Base-by-base conservation (phyloP, 495 filamentous ascomycete species). In the Xylaria cubensis region DNA sequence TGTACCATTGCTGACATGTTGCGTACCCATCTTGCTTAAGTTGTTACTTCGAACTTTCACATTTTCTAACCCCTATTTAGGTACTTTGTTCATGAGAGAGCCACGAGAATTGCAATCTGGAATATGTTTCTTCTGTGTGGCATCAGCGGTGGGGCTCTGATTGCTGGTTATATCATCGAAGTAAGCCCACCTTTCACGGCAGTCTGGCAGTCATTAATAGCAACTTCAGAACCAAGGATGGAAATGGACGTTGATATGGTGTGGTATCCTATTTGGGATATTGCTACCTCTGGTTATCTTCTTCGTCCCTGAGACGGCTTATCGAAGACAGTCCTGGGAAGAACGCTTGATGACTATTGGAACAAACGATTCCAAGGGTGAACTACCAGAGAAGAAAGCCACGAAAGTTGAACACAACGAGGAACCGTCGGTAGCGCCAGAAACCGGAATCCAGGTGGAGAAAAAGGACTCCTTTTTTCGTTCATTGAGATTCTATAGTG, bases 61-160 rank as follows among this genome's bases (percentile, higher is more conserved):
- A 13, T 42, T 13, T 13, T 12, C 39, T 42, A 42, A 42, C 39
- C 39, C 12, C 1, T 2, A 2, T 9, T 42, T 13, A 42, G 39
- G 39, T 89, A 89, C 80, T 92, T 88, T 74, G 90, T 92, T 41
- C 90, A 92, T 75, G 82, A 92, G 77, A 84, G 90, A 32, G 90
- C 88, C 0, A 90, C 88, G 24, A 85, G 90, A 1, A 89, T 91
- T 44, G 90, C 90, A 0, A 80, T 88, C 26, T 92, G 90, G 83
- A 91, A 91, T 72, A 79, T 92, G 67, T 89, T 89, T 51, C 81
- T 92, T 34, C 75, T 90, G 19, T 84, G 85, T 48, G 84, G 82
- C 13, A 85, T 85, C n/a, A 83, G 81, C 64, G 85, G 86, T 46
- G 86, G 83, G 63, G 80, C 82, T 41, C 75, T 88, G 36, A 82